Evolutionary conservation across 2,329 filamentous ascomycete species (phyloP), one percentile per base, ranked within the genome.

Genomic region (Ophiocordyceps camponoti-leonardi): DNA sequence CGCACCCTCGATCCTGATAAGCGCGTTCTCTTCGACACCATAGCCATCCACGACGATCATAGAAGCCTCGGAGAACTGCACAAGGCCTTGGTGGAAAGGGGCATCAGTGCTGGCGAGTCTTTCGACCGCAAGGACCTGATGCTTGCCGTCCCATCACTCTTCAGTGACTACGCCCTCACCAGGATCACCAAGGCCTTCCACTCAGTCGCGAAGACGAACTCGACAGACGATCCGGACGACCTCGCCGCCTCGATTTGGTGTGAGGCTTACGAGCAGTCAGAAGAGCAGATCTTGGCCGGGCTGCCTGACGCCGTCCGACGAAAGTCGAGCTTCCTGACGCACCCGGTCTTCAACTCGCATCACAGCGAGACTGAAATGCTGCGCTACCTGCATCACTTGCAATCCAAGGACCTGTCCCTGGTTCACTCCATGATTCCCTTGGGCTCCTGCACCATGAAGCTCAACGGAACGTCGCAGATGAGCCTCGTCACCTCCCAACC

Each of bases 341-440:
- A 96, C 60, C 85, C 86, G 0, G 86, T 94, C 23, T 96, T 95
- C 75, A 95, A 95, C 69, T 81, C 80, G 1, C 80, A 96, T 61
- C 90, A 94, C 65, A 94, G 87, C 2, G 90, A 96, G 66, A 95
- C 90, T 0, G 86, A 95, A 63, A 75, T 96, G 54, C 71, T 96
- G 44, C 82, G 90, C 41, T 96, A 96, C 66, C 94, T 96, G 55
- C 74, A 90, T 59, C 86, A 94, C 59, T 72, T 96, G 6, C 83
- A 94, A 61, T 94, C 87, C 44, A 95, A 94, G 68, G 90, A 96
- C 59, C 68, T 96, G 14, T 95, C 90, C 1, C 72, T 95, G 6
- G 85, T 88, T 2, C 90, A 96, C 66, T 95, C 88, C 16, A 96
- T 96, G 90, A 96, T 96, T 49, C 87, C 90, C 2, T 75, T 96